Conservation (phyloP, 192 early-diverging fungal species). For the Hyaloraphidium curvatum region DNA sequence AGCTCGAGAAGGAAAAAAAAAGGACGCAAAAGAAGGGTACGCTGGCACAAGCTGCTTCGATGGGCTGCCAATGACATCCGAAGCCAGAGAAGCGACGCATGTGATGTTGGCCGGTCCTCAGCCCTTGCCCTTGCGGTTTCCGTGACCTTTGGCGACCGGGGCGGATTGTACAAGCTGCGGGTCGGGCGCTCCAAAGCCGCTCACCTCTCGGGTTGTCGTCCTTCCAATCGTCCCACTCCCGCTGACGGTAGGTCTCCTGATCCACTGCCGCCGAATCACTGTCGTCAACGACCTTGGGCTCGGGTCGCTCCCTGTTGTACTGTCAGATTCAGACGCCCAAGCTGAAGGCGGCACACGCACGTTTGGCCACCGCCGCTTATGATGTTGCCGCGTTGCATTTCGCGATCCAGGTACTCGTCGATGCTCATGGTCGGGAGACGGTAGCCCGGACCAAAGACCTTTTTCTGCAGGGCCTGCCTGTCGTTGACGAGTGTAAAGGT, state of each 20-base stretch:
- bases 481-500: conserved; percentile 78
- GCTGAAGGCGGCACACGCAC: not conserved
- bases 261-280: conserved; percentile 61
- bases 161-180: too few species aligned
- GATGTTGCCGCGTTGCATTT: conserved; percentile 72
- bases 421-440: conserved; percentile 89
- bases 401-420: conserved; percentile 79
- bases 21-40: too few species aligned
- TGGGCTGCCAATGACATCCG: too few species aligned
- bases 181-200: too few species aligned
- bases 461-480: conserved; percentile 46
- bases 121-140: too few species aligned
- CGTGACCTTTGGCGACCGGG: too few species aligned
- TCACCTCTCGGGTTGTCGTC: too few species aligned
- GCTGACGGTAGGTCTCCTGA: conserved; percentile 62
- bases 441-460: conserved; percentile 70
- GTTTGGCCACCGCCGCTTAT: conserved; percentile 65
- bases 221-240: conserved; percentile 84
- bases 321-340: not conserved
- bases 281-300: conserved; percentile 54
- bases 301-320: conserved; percentile 35
- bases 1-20: too few species aligned
- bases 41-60: too few species aligned
- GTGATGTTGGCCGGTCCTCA: too few species aligned
- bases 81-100: too few species aligned